Evolutionary conservation across 2,329 filamentous ascomycete species (phyloP).

Genomic region (Ophiostoma angusticollis): DNA sequence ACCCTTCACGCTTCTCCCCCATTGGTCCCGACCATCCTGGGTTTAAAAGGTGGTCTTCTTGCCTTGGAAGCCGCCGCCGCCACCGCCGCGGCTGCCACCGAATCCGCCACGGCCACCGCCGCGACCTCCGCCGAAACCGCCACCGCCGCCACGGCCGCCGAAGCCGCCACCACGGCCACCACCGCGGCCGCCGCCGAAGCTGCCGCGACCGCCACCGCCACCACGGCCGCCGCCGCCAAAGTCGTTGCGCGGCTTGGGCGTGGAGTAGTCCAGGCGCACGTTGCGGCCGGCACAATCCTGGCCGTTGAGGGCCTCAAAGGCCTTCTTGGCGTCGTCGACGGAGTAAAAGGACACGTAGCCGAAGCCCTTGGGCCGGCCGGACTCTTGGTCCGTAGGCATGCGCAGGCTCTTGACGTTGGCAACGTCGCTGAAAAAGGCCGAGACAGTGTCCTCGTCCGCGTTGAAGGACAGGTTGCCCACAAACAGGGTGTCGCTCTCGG

Average conservation of each 20-base stretch:
- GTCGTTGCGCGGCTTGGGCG: slow-evolving; percentile 50
- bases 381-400: slow-evolving; percentile 76
- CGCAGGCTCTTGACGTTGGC: slow-evolving; percentile 65
- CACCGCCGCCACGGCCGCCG: slow-evolving; percentile 38
- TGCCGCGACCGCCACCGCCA: slow-evolving; percentile 36
- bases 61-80: slow-evolving; percentile 56
- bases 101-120: slow-evolving; percentile 43
- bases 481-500: slow-evolving; percentile 77
- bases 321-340: slow-evolving; percentile 69
- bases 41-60: slow-evolving; percentile 58
- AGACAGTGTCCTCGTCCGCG: slow-evolving; percentile 62
- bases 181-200: slow-evolving; percentile 20
- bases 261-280: slow-evolving; percentile 73
- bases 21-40: too few relatives aligned
- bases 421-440: slow-evolving; percentile 59
- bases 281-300: slow-evolving; percentile 56
- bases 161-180: slow-evolving; percentile 39
- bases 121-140: slow-evolving; percentile 38
- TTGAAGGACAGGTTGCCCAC: slow-evolving; percentile 85
- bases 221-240: slow-evolving; percentile 28
- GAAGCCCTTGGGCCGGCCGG: slow-evolving; percentile 79
- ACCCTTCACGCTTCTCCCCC: too few relatives aligned
- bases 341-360: slow-evolving; percentile 78
- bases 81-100: slow-evolving; percentile 42
- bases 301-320: slow-evolving; percentile 49